phyloP scores from a whole-genome alignment of 1,284 basidiomycete species.

The Marasmius fiardii region DNA sequence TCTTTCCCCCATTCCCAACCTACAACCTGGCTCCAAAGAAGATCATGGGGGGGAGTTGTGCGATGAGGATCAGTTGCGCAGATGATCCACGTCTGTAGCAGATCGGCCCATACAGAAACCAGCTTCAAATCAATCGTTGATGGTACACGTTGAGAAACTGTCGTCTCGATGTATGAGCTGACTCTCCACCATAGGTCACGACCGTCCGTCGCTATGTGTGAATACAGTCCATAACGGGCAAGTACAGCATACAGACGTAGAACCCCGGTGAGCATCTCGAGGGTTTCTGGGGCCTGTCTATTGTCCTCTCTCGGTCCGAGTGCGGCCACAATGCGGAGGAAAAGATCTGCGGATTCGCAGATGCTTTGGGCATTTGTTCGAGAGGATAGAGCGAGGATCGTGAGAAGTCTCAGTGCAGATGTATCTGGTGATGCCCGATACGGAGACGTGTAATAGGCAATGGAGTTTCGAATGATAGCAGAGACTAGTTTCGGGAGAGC shows the following conservation, averaged over 20 bases:
- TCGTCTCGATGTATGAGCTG: conserved; percentile 4
- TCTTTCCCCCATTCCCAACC: conserved; percentile 76
- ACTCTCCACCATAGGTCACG: conserved; percentile 12
- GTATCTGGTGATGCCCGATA: conserved; percentile 42
- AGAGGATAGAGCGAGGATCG: conserved; percentile 59
- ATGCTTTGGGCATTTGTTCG: conserved; percentile 64
- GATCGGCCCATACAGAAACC: conserved; percentile 44
- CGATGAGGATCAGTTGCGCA: conserved; percentile 88
- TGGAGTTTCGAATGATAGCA: conserved; percentile 50
- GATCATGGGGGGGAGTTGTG: conserved; percentile 83
- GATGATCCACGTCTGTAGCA: conserved; percentile 72
- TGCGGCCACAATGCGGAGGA: conserved; percentile 75
- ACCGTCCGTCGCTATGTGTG: conserved; percentile 45
- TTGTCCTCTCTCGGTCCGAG: conserved; percentile 47
- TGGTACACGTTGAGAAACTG: neutral
- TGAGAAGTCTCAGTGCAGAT: conserved; percentile 57
- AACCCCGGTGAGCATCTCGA: conserved; percentile 49
- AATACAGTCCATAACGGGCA: conserved; percentile 76
- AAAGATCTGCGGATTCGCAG: conserved; percentile 53
- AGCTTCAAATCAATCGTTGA: conserved; percentile 20
- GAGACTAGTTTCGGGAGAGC: conserved; percentile 52
- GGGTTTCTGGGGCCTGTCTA: conserved; percentile 33
- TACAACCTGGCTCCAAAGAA: conserved; percentile 84
- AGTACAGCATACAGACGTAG: conserved; percentile 67
- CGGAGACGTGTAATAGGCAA: conserved; percentile 48